These are phyloP conservation scores for Umbilicaria muhlenbergii DNA, from an alignment of 495 filamentous ascomycete species.

Conservation along the genomic window DNA sequence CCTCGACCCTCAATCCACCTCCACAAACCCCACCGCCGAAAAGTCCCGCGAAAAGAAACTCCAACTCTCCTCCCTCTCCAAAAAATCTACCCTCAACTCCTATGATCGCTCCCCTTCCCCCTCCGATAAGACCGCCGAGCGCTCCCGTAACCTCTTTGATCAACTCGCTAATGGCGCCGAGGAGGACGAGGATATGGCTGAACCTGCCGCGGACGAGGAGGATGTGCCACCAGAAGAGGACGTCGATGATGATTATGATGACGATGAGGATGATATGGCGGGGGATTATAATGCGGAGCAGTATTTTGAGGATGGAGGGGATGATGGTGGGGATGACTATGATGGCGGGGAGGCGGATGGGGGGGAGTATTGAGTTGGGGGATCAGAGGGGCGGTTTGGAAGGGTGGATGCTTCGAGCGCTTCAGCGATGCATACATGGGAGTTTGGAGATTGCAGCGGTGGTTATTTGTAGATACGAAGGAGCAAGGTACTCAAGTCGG, in stretches of 20 bases:
- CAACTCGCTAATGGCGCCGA: constrained; percentile 7
- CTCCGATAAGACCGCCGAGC: too few species aligned
- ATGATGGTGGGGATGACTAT: constrained; percentile 38
- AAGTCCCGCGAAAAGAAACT: constrained; percentile 21
- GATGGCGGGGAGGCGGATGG: constrained; percentile 34
- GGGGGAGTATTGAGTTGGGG: constrained; percentile 25
- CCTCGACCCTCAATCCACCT: constrained; percentile 25
- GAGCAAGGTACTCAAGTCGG: too few species aligned
- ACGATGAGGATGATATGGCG: constrained; percentile 40
- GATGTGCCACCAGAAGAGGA: constrained; percentile 35
- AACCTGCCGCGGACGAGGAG: constrained; percentile 24
- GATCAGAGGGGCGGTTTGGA: too few species aligned
- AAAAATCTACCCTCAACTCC: constrained; percentile 11
- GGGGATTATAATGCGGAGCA: constrained; percentile 50
- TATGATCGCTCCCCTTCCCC: neutral
- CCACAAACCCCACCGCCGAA: constrained; percentile 14
- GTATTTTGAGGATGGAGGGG: constrained; percentile 49
- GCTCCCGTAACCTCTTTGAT: too few species aligned
- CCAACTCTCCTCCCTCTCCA: constrained; percentile 13
- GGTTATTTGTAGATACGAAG: too few species aligned
- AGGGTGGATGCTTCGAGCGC: too few species aligned
- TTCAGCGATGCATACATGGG: too few species aligned
- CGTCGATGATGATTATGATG: constrained; percentile 39
- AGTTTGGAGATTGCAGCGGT: too few species aligned
- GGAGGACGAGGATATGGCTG: constrained; percentile 20